Evolutionary conservation across 768 basidiomycete genomes (phyloP).

Genomic region (Tremella yokohamensis): DNA sequence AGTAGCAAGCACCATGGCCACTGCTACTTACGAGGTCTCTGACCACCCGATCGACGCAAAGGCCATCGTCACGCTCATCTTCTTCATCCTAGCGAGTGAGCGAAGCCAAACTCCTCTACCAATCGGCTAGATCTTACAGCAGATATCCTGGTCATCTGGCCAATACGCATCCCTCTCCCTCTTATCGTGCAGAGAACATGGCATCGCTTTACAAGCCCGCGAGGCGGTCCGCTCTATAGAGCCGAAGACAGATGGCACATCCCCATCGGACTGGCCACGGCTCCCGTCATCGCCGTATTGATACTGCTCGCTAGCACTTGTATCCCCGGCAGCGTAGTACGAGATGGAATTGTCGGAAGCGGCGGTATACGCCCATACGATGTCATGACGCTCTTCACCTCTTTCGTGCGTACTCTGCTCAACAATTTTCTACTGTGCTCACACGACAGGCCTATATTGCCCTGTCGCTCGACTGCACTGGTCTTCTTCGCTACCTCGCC

Average conservation of each 20-base stretch:
- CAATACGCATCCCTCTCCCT: conserved; percentile 48
- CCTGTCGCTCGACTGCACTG: conserved; percentile 83
- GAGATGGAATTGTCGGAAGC: conserved; percentile 72
- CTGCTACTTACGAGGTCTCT: conserved; percentile 9
- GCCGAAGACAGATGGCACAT: conserved; percentile 19
- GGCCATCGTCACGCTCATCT: conserved; percentile 51
- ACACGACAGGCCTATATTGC: conserved; percentile 70
- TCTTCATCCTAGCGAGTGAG: conserved; percentile 53
- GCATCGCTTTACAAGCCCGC: neutral
- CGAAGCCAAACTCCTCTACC: conserved; percentile 3
- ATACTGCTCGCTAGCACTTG: conserved; percentile 52
- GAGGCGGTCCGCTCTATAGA: neutral
- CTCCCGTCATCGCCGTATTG: conserved; percentile 54
- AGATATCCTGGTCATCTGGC: conserved; percentile 52
- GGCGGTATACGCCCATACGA: conserved; percentile 84
- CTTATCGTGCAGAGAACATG: conserved; percentile 16
- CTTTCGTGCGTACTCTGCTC: conserved; percentile 57
- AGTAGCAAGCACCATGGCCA: neutral
- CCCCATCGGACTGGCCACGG: conserved; percentile 48
- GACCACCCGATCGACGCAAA: conserved; percentile 40
- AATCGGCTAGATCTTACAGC: neutral
- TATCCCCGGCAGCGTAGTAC: conserved; percentile 57
- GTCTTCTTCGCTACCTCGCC: conserved; percentile 77
- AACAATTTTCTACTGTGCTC: neutral
- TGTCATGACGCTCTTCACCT: conserved; percentile 87